Evolutionary conservation across 148 eudicot species (phyloP).

Genomic region (Hydrangea macrophylla): DNA sequence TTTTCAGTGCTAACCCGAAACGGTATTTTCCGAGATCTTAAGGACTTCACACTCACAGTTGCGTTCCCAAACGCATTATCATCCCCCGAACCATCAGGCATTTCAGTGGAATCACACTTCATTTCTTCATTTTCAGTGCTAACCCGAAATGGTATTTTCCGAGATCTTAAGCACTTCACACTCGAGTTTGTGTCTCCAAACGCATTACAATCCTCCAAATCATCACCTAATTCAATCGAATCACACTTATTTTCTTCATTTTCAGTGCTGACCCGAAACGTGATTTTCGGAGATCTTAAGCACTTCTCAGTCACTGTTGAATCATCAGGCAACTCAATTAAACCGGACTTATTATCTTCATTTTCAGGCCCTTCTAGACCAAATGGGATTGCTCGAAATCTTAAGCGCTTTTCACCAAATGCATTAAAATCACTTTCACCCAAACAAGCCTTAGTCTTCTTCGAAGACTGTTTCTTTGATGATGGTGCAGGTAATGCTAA

Average conservation of each 20-base stretch:
- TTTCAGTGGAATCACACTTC: not conserved
- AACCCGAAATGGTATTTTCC: not conserved
- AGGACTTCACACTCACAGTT: conserved; percentile 16
- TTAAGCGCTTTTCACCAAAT: conserved; percentile 11
- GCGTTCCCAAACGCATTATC: not conserved
- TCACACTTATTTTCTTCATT: not conserved
- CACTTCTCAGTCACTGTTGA: conserved; percentile 2
- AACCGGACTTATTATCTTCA: not conserved
- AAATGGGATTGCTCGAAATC: conserved; percentile 15
- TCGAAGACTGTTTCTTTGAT: conserved; percentile 20
- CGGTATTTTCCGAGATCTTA: conserved; percentile 28
- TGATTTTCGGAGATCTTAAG: conserved; percentile 11
- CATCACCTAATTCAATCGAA: too few species aligned
- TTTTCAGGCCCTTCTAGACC: not conserved
- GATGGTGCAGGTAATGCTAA: conserved; percentile 9
- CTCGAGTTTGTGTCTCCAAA: too few species aligned
- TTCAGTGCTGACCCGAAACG: not conserved
- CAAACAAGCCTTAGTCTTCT: conserved; percentile 15
- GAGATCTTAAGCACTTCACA: conserved; percentile 2
- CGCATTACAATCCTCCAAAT: too few species aligned
- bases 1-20: conserved; percentile 6
- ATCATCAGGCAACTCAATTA: conserved; percentile 4
- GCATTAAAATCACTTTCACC: conserved; percentile 3
- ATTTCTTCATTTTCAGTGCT: not conserved
- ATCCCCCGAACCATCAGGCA: not conserved